These are phyloP conservation scores for Areca catechu DNA, from an alignment of 176 grass and related monocot species.

Conservation along the genomic window DNA sequence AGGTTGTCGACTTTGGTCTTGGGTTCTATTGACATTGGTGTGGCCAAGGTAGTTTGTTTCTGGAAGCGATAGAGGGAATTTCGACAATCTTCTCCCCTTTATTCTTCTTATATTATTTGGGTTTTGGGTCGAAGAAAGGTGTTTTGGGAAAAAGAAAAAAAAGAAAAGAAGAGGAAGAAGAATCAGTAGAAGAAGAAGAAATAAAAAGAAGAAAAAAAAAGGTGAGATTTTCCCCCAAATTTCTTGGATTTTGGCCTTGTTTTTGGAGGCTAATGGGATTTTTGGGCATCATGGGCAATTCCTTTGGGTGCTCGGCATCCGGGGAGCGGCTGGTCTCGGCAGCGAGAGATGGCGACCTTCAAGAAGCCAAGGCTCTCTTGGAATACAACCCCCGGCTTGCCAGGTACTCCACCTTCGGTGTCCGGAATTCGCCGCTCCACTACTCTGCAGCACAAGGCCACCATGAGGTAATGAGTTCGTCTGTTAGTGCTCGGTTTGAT, in stretches of 20 bases:
- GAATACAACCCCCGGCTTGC: constrained; percentile 84
- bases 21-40: too few relatives aligned
- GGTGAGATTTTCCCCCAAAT: background rate
- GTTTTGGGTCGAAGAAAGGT: too few relatives aligned
- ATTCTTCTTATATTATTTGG: too few relatives aligned
- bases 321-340: constrained; percentile 94
- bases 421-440: constrained; percentile 6
- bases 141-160: too few relatives aligned
- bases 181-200: too few relatives aligned
- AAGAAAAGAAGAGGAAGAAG: too few relatives aligned
- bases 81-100: too few relatives aligned
- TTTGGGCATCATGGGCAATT: constrained; percentile 91
- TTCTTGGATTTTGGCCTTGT: constrained; percentile 21
- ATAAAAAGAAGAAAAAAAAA: background rate
- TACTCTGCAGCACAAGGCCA: constrained; percentile 9
- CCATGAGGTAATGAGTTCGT: background rate
- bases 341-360: constrained; percentile 83
- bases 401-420: constrained; percentile 14
- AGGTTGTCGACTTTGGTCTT: too few relatives aligned
- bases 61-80: too few relatives aligned
- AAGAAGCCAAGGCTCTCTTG: constrained; percentile 80
- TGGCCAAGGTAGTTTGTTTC: too few relatives aligned
- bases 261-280: constrained; percentile 54
- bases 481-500: background rate
- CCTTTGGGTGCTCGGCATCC: constrained; percentile 95